Base-by-base conservation (phyloP, 495 filamentous ascomycete genomes). In the Haplographium delicatum region DNA sequence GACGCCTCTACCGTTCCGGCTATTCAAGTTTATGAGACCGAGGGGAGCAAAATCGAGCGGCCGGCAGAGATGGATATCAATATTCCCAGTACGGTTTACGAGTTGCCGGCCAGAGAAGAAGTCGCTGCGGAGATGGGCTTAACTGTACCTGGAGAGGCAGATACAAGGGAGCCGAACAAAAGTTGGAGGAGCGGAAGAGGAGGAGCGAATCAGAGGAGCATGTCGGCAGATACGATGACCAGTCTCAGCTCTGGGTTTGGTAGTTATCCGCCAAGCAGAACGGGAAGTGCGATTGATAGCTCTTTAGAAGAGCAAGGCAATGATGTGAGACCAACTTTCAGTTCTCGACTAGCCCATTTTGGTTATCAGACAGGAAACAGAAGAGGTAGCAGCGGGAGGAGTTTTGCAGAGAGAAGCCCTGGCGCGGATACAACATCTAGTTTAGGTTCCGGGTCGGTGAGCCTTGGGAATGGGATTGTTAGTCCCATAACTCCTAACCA, bases 41-140 rank as follows among this genome's bases (percentile, higher is more conserved):
- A 39, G 35, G 6, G 6, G 35, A 7, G 41, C 22, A 44, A 44
- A 44, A n/a, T 44, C 6, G 33, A 35, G 5, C 6, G 11, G 11
- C 5, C 18, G 6, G 33, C 3, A 11, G 33, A 35, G 11, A n/a
- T 35, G 33, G 33, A 35, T 7, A 4, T 13, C 5, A 30, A n/a
- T n/a, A n/a, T n/a, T n/a, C n/a, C n/a, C 4, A 30, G 19, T 27
- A 25, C 13, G 41, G 28, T 9, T 4, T 20, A 19, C 10, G 43
- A 46, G 43, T 4, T 46, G n/a, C 43, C 43, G 8, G 43, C 43
- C 4, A 15, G 27, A 19, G 43, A 46, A 31, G 43, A 46, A 31
- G 28, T 34, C 13, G 43, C 43, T 11, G 43, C 27, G 0, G 43
- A 46, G 28, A 46, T 46, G 43, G 41, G 22, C 16, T 15, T 1